Base-by-base conservation (phyloP, 768 basidiomycete genomes). In the Rickenella mellea region DNA sequence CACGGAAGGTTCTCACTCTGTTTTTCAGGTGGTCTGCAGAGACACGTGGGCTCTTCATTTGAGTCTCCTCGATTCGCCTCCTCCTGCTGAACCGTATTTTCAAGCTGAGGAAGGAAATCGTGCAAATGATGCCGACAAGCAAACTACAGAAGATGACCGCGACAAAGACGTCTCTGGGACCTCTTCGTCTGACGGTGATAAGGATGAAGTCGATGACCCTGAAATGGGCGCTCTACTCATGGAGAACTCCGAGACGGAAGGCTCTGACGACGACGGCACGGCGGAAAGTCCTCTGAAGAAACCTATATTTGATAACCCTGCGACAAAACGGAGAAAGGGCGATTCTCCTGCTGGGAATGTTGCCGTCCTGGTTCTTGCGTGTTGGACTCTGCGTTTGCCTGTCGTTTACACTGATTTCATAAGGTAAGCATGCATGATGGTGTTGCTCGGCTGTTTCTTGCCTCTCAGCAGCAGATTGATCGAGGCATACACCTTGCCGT, bases 31-130 rank as follows among this genome's bases (percentile, higher is more conserved):
- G 19, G 61, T 87, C 22, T 90, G 85, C 55, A 71, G 78, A 51
- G 88, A 91, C 52, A 44, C 86, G n/a, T 91, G 88, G 89, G 72
- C 76, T 1, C 62, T 87, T 3, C 71, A 88, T 59, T 64, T 91
- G n/a, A 65, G 65, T 32, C 62, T 82, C 14, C 61, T 86, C 12
- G 73, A 76, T 6, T 62, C 66, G 29, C 77, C 78, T 8, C 77
- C 76, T 0, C 69, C 74, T 8, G 61, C 77, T 11, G 85, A 85
- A 51, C 76, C 82, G 8, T 67, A 73, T 46, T 53, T 69, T 29
- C 61, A 71, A 50, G 49, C 62, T n/a, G 68, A 69, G 43, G 69
- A 67, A 26, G 66, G 61, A 35, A 49, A 53, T 8, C 36, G 36
- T 19, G n/a, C n/a, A n/a, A n/a, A n/a, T n/a, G n/a, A n/a, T n/a